Evolutionary conservation across 2,329 filamentous ascomycete species (phyloP).

Genomic region (Chalaropsis thielavioides): DNA sequence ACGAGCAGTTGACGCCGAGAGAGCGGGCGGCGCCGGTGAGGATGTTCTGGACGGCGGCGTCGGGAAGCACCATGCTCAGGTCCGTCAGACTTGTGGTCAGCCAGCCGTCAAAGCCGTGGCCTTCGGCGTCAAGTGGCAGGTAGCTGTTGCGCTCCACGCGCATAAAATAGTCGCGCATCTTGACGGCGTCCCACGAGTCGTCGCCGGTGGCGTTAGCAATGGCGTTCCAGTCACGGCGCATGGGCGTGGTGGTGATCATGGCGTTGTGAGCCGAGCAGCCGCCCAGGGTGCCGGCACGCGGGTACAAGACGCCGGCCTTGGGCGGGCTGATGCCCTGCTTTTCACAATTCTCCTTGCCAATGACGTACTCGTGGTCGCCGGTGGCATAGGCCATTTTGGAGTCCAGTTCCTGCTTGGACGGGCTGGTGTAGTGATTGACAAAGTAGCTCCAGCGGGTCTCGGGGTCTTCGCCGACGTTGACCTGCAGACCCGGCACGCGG

Average conservation of each 20-base stretch:
- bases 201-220: constrained; percentile 31
- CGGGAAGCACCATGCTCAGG: constrained; percentile 21
- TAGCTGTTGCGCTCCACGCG: constrained; percentile 32
- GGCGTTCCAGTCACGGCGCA: constrained; percentile 26
- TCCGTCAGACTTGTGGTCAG: constrained; percentile 21
- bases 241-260: constrained; percentile 23
- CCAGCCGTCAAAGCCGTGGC: constrained; percentile 31
- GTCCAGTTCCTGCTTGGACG: constrained; percentile 27
- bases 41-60: constrained; percentile 23
- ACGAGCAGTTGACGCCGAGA: constrained; percentile 20
- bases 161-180: constrained; percentile 31
- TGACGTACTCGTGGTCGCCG: constrained; percentile 10
- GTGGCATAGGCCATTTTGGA: constrained; percentile 29
- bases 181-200: constrained; percentile 27
- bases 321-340: constrained; percentile 21
- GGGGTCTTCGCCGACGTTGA: constrained; percentile 22
- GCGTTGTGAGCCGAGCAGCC: constrained; percentile 27
- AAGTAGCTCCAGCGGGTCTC: constrained; percentile 42
- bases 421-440: constrained; percentile 42
- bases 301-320: constrained; percentile 26
- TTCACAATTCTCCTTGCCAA: background rate
- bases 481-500: constrained; percentile 22
- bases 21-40: constrained; percentile 22
- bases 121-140: constrained; percentile 25
- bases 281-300: constrained; percentile 27